Percentiles rank a stretch among this genome's conserved stretches.
These are phyloP conservation scores for Gossypioides kirkii DNA, from an alignment of 345 rosid genomes.

Conservation along the genomic window DNA sequence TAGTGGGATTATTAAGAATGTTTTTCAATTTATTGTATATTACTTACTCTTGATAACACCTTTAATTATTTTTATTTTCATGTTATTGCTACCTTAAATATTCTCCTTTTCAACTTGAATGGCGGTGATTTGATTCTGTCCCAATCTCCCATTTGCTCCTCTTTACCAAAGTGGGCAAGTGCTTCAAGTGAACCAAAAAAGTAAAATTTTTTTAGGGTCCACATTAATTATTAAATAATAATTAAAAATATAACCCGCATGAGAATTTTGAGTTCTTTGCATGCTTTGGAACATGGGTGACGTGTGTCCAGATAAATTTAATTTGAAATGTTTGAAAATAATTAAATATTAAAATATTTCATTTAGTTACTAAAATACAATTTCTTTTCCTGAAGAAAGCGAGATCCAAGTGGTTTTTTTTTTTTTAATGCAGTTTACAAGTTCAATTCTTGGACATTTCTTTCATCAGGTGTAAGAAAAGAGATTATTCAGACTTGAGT, in stretches of 20 bases:
- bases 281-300: constrained; percentile 5
- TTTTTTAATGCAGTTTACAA: too few relatives aligned
- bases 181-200: not conserved
- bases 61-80: too few relatives aligned
- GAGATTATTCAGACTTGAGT: too few relatives aligned
- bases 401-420: too few relatives aligned
- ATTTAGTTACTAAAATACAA: too few relatives aligned
- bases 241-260: not conserved
- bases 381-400: too few relatives aligned
- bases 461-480: too few relatives aligned
- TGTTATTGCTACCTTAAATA: too few relatives aligned
- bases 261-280: not conserved
- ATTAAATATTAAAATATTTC: too few relatives aligned
- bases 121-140: not conserved
- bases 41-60: too few relatives aligned
- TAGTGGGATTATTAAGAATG: not conserved
- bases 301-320: not conserved
- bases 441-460: too few relatives aligned
- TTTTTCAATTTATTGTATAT: too few relatives aligned
- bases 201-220: not conserved
- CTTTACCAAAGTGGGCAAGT: not conserved
- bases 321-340: not conserved
- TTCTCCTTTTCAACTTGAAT: not conserved
- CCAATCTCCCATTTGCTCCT: not conserved
- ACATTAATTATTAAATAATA: not conserved